Evolutionary conservation across 345 rosid species (phyloP).

Genomic region (Rhodamnia argentea): DNA sequence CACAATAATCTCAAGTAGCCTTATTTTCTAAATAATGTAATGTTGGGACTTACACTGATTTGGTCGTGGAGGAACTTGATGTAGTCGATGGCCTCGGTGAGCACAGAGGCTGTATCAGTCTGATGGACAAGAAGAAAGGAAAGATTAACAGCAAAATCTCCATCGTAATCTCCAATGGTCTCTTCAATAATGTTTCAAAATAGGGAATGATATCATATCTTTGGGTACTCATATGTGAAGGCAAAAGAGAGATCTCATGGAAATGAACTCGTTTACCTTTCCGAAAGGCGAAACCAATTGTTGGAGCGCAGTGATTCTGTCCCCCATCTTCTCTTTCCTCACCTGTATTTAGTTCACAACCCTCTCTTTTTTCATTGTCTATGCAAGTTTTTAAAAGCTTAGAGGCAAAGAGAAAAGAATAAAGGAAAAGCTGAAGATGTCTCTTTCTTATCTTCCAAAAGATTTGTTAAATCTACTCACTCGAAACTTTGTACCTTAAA

Average conservation of each 20-base stretch:
- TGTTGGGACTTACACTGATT: slow-evolving; percentile 54
- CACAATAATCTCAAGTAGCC: not conserved
- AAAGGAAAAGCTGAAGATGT: not conserved
- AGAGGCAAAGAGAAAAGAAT: not conserved
- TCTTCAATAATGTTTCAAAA: not conserved
- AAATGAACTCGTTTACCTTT: slow-evolving; percentile 46
- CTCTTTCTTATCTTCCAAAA: not conserved
- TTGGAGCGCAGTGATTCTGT: slow-evolving; percentile 99
- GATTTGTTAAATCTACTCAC: not conserved
- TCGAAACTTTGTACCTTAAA: slow-evolving; percentile 53
- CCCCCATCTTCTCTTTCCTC: slow-evolving; percentile 99
- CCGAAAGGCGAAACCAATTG: slow-evolving; percentile 99
- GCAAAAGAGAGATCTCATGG: not conserved
- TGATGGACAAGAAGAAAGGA: slow-evolving; percentile 6
- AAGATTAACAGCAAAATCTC: not conserved
- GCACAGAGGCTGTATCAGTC: slow-evolving; percentile 99
- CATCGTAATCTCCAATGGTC: not conserved
- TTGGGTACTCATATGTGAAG: not conserved
- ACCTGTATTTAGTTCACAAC: slow-evolving; percentile 32
- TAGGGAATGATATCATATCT: not conserved
- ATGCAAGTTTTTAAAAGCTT: not conserved
- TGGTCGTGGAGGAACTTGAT: slow-evolving; percentile 96
- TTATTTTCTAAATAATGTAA: not conserved
- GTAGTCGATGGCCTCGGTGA: slow-evolving; percentile 93
- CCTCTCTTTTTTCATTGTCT: not conserved